These are phyloP conservation scores for Ascochyta pisi DNA, from an alignment of 2,329 filamentous ascomycete species.

Conservation along the genomic window DNA sequence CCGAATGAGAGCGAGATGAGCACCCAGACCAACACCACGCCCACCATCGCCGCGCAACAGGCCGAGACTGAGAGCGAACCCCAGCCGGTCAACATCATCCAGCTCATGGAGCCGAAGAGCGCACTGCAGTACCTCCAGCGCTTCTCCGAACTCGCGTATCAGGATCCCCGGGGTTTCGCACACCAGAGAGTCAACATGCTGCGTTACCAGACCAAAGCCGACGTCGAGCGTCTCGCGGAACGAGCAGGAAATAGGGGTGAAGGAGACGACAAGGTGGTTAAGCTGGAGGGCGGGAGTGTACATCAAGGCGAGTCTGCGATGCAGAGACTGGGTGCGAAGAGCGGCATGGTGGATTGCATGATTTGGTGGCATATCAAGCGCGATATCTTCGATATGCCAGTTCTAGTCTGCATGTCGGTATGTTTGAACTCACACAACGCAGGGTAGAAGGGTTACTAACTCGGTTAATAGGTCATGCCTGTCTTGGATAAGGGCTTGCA, in stretches of 20 bases:
- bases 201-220: slow-evolving; percentile 73
- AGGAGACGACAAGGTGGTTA: slow-evolving; percentile 34
- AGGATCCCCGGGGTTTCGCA: slow-evolving; percentile 84
- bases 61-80: slow-evolving; percentile 53
- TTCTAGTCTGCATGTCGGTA: slow-evolving; percentile 98
- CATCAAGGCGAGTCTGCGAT: slow-evolving; percentile 76
- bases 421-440: slow-evolving; percentile 54
- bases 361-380: slow-evolving; percentile 98
- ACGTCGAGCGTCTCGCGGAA: slow-evolving; percentile 39
- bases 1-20: slow-evolving; percentile 49
- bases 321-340: slow-evolving; percentile 76
- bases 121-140: slow-evolving; percentile 96
- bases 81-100: slow-evolving; percentile 87
- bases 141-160: slow-evolving; percentile 90
- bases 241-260: slow-evolving; percentile 18
- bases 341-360: slow-evolving; percentile 91
- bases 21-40: slow-evolving; percentile 53
- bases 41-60: slow-evolving; percentile 48
- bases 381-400: slow-evolving; percentile 97
- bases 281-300: slow-evolving; percentile 38
- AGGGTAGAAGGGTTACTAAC: background rate
- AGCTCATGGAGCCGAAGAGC: slow-evolving; percentile 90
- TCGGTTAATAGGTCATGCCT: slow-evolving; percentile 35
- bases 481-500: slow-evolving; percentile 37
- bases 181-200: slow-evolving; percentile 84